These are phyloP conservation scores for Blastocystis sp. DNA, from an alignment of 352 stramenopile species.

Conservation along the genomic window DNA sequence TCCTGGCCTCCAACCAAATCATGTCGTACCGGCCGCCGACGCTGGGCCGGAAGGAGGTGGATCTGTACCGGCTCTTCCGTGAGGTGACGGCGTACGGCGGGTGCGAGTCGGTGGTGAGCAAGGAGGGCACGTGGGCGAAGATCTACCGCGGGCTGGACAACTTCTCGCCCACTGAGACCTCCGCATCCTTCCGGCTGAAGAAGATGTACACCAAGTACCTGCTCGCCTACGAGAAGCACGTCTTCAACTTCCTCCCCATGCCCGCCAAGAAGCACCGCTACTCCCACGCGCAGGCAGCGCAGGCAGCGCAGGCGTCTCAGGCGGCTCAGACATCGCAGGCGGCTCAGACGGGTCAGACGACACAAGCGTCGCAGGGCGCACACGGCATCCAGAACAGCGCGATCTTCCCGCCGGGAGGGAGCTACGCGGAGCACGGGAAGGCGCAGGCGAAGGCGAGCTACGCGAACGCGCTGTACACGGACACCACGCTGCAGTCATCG, in stretches of 20 bases:
- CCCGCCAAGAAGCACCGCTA: slow-evolving; percentile 52
- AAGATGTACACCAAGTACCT: slow-evolving; percentile 70
- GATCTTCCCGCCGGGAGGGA: slow-evolving; percentile 53
- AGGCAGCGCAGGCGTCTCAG: not conserved
- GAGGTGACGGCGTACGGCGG: slow-evolving; percentile 67
- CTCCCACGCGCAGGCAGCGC: not conserved
- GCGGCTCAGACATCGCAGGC: not conserved
- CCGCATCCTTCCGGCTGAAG: slow-evolving; percentile 66
- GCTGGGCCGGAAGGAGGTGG: slow-evolving; percentile 63
- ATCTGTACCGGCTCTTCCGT: slow-evolving; percentile 67
- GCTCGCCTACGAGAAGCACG: slow-evolving; percentile 66
- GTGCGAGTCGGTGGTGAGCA: slow-evolving; percentile 62
- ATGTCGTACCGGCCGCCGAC: slow-evolving; percentile 66
- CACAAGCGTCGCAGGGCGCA: not conserved
- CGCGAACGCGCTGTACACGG: not conserved
- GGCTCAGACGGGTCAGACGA: not conserved
- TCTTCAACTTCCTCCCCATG: slow-evolving; percentile 68
- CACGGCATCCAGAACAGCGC: slow-evolving; percentile 52
- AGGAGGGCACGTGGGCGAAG: slow-evolving; percentile 68
- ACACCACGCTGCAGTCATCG: not conserved
- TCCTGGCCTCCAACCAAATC: slow-evolving; percentile 40
- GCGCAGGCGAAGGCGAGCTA: not conserved
- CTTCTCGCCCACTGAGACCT: slow-evolving; percentile 63
- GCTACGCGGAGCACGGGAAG: not conserved
- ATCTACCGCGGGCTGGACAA: slow-evolving; percentile 68